Evolutionary conservation across 768 basidiomycete genomes (phyloP).

Genomic region (Gelatoporia subvermispora): DNA sequence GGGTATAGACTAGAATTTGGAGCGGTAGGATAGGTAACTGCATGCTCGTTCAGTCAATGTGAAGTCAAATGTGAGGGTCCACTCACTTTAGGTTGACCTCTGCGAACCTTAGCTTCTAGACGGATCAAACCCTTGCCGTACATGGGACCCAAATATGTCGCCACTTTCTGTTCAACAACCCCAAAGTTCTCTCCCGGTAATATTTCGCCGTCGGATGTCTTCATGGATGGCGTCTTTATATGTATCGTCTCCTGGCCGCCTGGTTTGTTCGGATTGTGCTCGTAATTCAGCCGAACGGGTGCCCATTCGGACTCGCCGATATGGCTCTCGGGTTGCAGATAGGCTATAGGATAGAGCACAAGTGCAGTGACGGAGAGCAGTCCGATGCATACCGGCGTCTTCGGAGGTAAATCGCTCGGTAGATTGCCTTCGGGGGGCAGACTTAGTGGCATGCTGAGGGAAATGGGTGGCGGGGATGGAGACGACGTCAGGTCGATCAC

Average conservation of each 20-base stretch:
- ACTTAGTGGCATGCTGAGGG: slow-evolving; percentile 11
- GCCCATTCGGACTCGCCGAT: slow-evolving; percentile 58
- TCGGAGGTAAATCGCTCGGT: slow-evolving; percentile 62
- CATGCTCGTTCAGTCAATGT: slow-evolving; percentile 12
- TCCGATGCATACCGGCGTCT: slow-evolving; percentile 86
- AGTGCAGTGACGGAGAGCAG: slow-evolving; percentile 79
- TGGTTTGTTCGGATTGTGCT: slow-evolving; percentile 53
- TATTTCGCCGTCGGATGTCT: slow-evolving; percentile 48
- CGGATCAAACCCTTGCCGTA: slow-evolving; percentile 80
- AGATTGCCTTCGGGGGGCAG: slow-evolving; percentile 24
- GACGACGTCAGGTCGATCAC: slow-evolving; percentile 64
- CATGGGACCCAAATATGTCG: slow-evolving; percentile 75
- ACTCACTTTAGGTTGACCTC: slow-evolving; percentile 58
- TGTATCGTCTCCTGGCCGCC: slow-evolving; percentile 67
- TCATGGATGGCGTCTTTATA: slow-evolving; percentile 59
- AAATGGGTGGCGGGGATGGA: slow-evolving; percentile 20
- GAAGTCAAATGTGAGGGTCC: slow-evolving; percentile 10
- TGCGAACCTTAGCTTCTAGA: slow-evolving; percentile 71
- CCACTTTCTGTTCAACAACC: slow-evolving; percentile 83
- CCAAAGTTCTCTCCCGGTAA: slow-evolving; percentile 66
- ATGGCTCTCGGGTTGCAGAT: slow-evolving; percentile 46
- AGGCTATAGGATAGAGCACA: slow-evolving; percentile 76
- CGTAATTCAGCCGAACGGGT: slow-evolving; percentile 65
- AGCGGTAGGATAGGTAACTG: slow-evolving; percentile 82
- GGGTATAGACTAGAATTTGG: slow-evolving; percentile 87